Evolutionary conservation across 352 stramenopile genomes (phyloP).

Genomic region (Phytophthora fragariaefolia): DNA sequence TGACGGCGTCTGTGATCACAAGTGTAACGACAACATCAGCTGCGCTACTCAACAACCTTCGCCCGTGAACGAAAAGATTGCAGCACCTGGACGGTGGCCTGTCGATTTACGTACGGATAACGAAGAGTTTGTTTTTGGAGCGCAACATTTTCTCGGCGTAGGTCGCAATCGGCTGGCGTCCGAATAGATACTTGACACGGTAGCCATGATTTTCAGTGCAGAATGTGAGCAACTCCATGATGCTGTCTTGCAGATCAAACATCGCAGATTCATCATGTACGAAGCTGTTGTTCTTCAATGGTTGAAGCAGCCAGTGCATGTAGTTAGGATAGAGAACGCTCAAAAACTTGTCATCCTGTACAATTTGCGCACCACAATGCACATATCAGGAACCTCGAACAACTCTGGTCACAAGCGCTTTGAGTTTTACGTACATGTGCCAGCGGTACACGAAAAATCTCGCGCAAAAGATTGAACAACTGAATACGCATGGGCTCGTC

Average conservation of each 20-base stretch:
- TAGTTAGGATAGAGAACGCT: slow-evolving; percentile 89
- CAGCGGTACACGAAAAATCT: slow-evolving; percentile 78
- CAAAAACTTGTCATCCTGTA: slow-evolving; percentile 87
- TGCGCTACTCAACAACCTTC: not conserved
- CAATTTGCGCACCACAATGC: not conserved
- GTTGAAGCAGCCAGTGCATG: slow-evolving; percentile 86
- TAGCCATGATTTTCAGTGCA: slow-evolving; percentile 87
- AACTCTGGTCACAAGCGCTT: not conserved
- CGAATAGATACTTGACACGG: slow-evolving; percentile 89
- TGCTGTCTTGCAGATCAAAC: slow-evolving; percentile 82
- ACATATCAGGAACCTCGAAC: not conserved
- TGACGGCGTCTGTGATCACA: slow-evolving; percentile 63
- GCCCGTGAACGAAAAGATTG: slow-evolving; percentile 21
- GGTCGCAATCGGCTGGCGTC: slow-evolving; percentile 73
- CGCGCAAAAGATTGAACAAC: slow-evolving; percentile 68
- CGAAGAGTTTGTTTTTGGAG: slow-evolving; percentile 85
- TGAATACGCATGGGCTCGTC: slow-evolving; percentile 69
- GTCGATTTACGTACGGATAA: slow-evolving; percentile 67
- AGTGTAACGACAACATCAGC: slow-evolving; percentile 8
- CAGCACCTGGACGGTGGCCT: slow-evolving; percentile 32
- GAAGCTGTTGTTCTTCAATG: slow-evolving; percentile 67
- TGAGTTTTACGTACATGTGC: slow-evolving; percentile 55
- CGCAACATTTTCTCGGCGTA: slow-evolving; percentile 80
- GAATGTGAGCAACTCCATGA: slow-evolving; percentile 88
- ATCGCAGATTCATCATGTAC: slow-evolving; percentile 52